phyloP scores from a whole-genome alignment of 345 rosid species.

The Excoecaria cochinchinensis region DNA sequence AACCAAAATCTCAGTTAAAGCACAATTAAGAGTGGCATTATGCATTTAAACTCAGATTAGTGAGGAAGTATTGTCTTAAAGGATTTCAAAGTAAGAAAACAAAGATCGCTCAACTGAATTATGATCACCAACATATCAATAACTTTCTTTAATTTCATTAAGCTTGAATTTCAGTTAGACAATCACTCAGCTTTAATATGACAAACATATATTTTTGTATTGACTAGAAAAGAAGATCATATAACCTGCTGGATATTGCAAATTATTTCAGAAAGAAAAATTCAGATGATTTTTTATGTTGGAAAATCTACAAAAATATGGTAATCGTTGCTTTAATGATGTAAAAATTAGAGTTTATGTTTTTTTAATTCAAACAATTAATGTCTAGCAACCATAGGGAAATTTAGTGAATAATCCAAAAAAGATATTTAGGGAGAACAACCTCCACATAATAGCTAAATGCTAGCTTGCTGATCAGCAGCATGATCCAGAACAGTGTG shows the following conservation, averaged over 20 bases:
- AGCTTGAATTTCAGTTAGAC: not conserved
- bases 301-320: not conserved
- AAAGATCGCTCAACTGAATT: not conserved
- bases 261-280: not conserved
- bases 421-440: conserved; percentile 19
- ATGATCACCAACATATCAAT: not conserved
- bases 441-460: conserved; percentile 99
- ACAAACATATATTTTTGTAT: too few species aligned
- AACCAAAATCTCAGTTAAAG: not conserved
- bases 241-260: not conserved
- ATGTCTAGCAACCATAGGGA: not conserved
- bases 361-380: too few species aligned
- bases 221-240: not conserved
- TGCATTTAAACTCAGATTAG: not conserved
- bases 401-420: not conserved
- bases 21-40: not conserved
- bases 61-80: not conserved
- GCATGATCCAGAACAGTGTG: conserved; percentile 88
- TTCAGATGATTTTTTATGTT: not conserved
- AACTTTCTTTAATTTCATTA: not conserved
- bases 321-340: too few species aligned
- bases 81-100: conserved; percentile 14
- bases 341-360: too few species aligned
- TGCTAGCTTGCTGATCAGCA: conserved; percentile 86
- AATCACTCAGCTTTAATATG: not conserved